Conservation (phyloP, 108 stramenopile species). For the Cyclotella choctawhatcheeana region DNA sequence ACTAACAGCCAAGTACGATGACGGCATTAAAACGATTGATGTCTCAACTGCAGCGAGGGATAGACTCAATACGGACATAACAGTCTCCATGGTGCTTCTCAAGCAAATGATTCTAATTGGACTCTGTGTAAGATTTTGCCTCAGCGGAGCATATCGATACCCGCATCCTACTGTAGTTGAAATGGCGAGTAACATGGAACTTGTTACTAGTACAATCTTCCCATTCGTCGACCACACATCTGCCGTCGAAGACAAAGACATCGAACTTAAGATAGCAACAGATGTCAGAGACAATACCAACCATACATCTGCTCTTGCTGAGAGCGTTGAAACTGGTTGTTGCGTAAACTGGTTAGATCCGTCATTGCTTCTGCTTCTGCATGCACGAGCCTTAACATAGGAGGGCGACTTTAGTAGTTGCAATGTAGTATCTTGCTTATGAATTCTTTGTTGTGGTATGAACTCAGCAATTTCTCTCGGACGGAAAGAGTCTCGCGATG, state of each 20-base stretch:
- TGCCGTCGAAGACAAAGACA: neutral
- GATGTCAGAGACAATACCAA: constrained; percentile 8
- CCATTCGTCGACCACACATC: neutral
- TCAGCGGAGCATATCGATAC: constrained; percentile 7
- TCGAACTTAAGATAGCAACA: constrained; percentile 7
- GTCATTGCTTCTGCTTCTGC: neutral
- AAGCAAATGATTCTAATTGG: neutral
- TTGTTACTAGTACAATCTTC: neutral
- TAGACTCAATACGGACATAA: neutral
- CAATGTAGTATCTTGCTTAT: neutral
- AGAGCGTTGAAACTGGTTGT: neutral
- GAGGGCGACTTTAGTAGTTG: neutral
- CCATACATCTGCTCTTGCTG: constrained; percentile 15
- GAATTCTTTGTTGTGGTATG: too few relatives aligned
- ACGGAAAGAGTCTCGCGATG: neutral
- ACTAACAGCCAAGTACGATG: constrained; percentile 2
- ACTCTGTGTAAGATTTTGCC: constrained; percentile 9
- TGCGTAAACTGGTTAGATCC: neutral
- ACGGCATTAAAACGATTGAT: constrained; percentile 5
- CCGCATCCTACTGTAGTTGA: neutral
- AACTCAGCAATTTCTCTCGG: too few relatives aligned
- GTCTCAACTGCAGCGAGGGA: neutral
- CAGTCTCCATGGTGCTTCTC: constrained; percentile 4
- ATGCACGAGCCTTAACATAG: neutral
- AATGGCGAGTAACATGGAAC: constrained; percentile 5